A percentile compares a stretch with the other conserved stretches of the same genome.
Evolutionary conservation across 1,139 yeast genomes (phyloP).

Genomic region (Protomyces macrosporus): DNA sequence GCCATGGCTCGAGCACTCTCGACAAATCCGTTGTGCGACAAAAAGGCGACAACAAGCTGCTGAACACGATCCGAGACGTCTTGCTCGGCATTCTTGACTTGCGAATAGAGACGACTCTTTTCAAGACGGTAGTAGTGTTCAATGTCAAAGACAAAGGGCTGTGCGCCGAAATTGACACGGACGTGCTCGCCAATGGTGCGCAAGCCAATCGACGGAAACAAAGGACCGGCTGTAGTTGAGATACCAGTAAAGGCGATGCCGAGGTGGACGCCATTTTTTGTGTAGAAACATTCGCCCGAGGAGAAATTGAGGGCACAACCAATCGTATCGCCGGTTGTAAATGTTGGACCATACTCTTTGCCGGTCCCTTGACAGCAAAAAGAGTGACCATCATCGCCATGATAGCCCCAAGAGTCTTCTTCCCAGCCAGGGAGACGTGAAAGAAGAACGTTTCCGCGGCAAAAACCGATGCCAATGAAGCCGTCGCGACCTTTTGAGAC

Average conservation of each 20-base stretch:
- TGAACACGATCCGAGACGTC: conserved; percentile 19
- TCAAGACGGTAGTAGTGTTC: conserved; percentile 51
- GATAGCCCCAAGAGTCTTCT: conserved; percentile 52
- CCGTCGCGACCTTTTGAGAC: conserved; percentile 43
- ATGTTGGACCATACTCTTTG: conserved; percentile 46
- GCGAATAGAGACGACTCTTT: conserved; percentile 18
- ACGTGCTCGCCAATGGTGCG: conserved; percentile 46
- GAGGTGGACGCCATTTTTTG: conserved; percentile 69
- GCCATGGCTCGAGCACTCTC: conserved; percentile 62
- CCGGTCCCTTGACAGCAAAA: conserved; percentile 44
- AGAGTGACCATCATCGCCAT: conserved; percentile 54
- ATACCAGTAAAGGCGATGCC: conserved; percentile 51
- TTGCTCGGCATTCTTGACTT: conserved; percentile 25
- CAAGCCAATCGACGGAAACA: conserved; percentile 52
- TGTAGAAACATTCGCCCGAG: conserved; percentile 60
- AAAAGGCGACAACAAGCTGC: conserved; percentile 58
- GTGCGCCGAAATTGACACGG: conserved; percentile 65
- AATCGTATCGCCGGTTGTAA: conserved; percentile 56
- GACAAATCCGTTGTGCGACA: conserved; percentile 66
- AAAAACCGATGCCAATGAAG: conserved; percentile 39
- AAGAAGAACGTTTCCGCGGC: conserved; percentile 36
- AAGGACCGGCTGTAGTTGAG: conserved; percentile 35
- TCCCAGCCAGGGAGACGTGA: conserved; percentile 47
- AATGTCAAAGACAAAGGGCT: conserved; percentile 66
- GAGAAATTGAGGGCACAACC: conserved; percentile 82